A percentile compares a stretch with the other conserved stretches of the same genome.
Evolutionary conservation across 129 eudicot species (phyloP).

Genomic region (Calendula officinalis): DNA sequence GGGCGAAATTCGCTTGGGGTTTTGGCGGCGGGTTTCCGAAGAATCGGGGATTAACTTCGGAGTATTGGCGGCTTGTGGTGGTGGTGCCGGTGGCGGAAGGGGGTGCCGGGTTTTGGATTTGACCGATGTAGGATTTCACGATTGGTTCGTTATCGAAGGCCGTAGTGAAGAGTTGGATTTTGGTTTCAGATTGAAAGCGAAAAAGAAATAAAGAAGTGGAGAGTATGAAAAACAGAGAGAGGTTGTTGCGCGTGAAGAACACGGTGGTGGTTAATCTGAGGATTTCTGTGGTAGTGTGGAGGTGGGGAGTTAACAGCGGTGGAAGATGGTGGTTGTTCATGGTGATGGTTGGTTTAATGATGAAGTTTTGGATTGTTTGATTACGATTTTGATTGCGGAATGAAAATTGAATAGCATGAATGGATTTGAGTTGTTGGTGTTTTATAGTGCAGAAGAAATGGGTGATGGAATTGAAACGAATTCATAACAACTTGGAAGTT

Average conservation of each 20-base stretch:
- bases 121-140: no score
- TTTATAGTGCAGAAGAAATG: no score
- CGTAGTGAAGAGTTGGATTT: neutral
- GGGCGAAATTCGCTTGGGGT: slow-evolving; percentile 34
- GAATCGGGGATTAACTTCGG: slow-evolving; percentile 4
- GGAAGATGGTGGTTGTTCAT: slow-evolving; percentile 19
- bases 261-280: slow-evolving; percentile 41
- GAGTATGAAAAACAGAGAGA: slow-evolving; percentile 50
- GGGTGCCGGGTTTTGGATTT: neutral
- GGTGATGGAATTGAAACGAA: no score
- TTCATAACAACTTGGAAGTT: no score
- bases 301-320: slow-evolving; percentile 33
- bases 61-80: neutral
- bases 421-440: no score
- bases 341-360: slow-evolving; percentile 30
- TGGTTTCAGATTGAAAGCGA: slow-evolving; percentile 53
- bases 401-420: slow-evolving; percentile 7
- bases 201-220: slow-evolving; percentile 51
- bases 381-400: neutral
- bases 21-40: neutral
- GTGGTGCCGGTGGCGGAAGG: neutral
- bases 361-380: neutral
- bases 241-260: slow-evolving; percentile 18
- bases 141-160: no score
- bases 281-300: slow-evolving; percentile 56